Percentiles rank a stretch among this genome's conserved stretches.
phyloP scores from a whole-genome alignment of 495 filamentous ascomycete species.

The Aspergillus saccharolyticus region DNA sequence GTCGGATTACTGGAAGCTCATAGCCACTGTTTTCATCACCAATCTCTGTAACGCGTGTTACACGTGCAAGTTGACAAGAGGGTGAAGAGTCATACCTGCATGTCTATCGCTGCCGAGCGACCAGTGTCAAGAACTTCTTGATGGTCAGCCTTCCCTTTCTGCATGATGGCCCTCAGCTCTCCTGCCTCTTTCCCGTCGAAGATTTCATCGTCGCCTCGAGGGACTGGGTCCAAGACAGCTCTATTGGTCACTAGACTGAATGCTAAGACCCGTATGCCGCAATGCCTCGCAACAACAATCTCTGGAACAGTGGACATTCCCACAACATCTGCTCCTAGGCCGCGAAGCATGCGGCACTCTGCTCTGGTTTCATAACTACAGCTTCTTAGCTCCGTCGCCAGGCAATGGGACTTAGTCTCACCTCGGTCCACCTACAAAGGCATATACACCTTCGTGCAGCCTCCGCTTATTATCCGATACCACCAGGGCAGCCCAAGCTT shows the following conservation, averaged over 20 bases:
- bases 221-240: constrained; percentile 58
- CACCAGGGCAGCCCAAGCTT: constrained; percentile 52
- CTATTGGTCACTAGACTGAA: constrained; percentile 75
- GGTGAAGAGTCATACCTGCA: constrained; percentile 50
- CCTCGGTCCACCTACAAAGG: constrained; percentile 68
- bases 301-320: constrained; percentile 80
- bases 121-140: constrained; percentile 68
- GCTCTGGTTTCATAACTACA: constrained; percentile 69
- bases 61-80: not conserved
- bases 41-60: constrained; percentile 33
- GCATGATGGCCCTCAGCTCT: constrained; percentile 52
- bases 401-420: constrained; percentile 23
- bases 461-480: constrained; percentile 34
- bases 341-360: constrained; percentile 67
- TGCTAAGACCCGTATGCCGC: constrained; percentile 63
- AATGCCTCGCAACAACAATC: constrained; percentile 68
- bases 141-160: constrained; percentile 65
- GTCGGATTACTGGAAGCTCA: not conserved
- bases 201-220: constrained; percentile 53
- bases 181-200: constrained; percentile 36
- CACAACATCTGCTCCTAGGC: constrained; percentile 65
- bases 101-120: constrained; percentile 55
- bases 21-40: constrained; percentile 32
- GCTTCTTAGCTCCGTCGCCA: not conserved
- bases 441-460: constrained; percentile 72